Evolutionary conservation across 2,329 filamentous ascomycete genomes (phyloP), one percentile per base, ranked within the genome.

Genomic region (Fusarium sp.): DNA sequence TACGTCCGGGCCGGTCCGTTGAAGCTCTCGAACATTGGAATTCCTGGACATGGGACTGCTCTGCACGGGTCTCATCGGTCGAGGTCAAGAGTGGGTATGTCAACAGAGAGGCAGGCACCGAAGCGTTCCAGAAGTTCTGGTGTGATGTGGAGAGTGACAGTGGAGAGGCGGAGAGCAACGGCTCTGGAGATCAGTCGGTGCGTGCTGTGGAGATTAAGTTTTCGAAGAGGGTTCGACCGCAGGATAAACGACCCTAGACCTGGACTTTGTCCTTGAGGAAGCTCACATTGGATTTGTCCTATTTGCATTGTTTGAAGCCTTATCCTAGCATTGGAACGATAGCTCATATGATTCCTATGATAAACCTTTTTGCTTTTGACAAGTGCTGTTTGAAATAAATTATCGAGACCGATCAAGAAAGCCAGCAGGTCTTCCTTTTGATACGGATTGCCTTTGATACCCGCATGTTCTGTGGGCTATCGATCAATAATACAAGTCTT

Each of bases 81-180:
- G 46, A 70, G 53, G 62, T 64, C 45, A 37, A 42, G 38, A 50
- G 66, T 70, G 66, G 66, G 47, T 56, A 58, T 38, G n/a, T 12
- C 11, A 42, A 33, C 30, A 31, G 51, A 57, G 45, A 40, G 62
- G 49, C 40, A 20, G 23, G 33, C 26, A 28, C 18, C 40, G 62
- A 70, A 55, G 66, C n/a, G 66, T 57, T 58, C 62, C 49, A 56
- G 57, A 67, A 56, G 66, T 34, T 62, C 45, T 50, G 57, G 54
- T 37, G 26, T 49, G 18, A 41, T 55, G 40, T 56, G 60, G 62
- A 44, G 47, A 52, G 47, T 23, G 16, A 26, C 31, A 33, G 60
- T 65, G 65, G 66, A 42, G 62, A 70, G 57, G 54, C 67, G 66
- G 58, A 64, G 58, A 63, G 51, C 26, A 62, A 66, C 66, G 67